phyloP scores from a whole-genome alignment of 208 protist species.

The Vickermania spadyakhi region DNA sequence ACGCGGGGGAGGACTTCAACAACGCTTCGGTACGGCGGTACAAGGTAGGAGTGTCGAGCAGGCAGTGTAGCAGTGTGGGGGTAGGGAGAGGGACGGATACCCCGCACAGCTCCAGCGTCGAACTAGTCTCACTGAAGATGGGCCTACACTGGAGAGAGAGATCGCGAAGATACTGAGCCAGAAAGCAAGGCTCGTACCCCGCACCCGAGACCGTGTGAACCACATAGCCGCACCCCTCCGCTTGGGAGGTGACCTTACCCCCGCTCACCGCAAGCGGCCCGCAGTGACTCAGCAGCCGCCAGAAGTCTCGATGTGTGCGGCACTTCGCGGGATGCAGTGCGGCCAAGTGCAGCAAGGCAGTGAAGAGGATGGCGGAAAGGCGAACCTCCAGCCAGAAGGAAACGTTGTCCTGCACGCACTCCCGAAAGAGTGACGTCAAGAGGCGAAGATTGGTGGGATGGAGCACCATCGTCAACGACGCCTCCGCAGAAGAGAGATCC shows the following conservation, averaged over 20 bases:
- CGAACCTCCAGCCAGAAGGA: conserved; percentile 81
- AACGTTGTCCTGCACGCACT: conserved; percentile 68
- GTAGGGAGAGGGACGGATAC: conserved; percentile 2
- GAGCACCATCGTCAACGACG: conserved; percentile 13
- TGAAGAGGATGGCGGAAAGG: conserved; percentile 53
- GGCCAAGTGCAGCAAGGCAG: conserved; percentile 46
- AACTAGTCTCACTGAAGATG: no score
- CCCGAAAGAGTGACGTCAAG: conserved; percentile 29
- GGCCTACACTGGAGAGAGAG: conserved; percentile 12
- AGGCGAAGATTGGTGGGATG: conserved; percentile 20
- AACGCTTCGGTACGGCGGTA: conserved; percentile 19
- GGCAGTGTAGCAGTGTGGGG: conserved; percentile 16
- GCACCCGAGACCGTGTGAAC: conserved; percentile 28
- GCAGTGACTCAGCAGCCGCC: conserved; percentile 61
- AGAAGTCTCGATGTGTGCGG: conserved; percentile 21
- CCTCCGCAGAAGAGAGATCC: neutral
- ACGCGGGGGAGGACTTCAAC: conserved; percentile 3
- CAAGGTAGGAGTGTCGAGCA: conserved; percentile 27
- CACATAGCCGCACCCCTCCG: conserved; percentile 36
- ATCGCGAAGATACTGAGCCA: conserved; percentile 15
- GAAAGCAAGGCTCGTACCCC: conserved; percentile 22
- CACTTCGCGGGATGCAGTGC: conserved; percentile 24
- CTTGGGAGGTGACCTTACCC: conserved; percentile 24
- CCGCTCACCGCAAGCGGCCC: conserved; percentile 62
- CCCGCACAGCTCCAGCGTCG: no score